phyloP scores from a whole-genome alignment of 768 basidiomycete species.

The Boletus vinaceobasis region DNA sequence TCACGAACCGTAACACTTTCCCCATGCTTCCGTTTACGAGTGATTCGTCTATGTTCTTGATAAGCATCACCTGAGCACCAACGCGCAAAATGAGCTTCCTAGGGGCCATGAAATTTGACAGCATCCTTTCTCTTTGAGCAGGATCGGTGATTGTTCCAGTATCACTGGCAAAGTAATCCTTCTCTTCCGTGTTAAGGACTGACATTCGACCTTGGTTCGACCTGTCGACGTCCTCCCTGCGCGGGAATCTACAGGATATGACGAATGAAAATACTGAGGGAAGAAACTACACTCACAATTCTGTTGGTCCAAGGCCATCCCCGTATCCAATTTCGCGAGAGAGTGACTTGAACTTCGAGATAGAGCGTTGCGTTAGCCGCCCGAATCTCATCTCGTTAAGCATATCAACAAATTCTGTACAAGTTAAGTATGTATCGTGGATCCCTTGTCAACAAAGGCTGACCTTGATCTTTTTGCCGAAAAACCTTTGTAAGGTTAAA shows the following conservation, averaged over 20 bases:
- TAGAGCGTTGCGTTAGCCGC: constrained; percentile 56
- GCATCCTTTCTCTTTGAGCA: constrained; percentile 68
- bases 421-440: constrained; percentile 2
- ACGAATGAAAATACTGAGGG: not conserved
- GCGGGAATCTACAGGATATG: constrained; percentile 67
- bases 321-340: constrained; percentile 67
- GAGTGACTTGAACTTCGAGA: constrained; percentile 67
- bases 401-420: constrained; percentile 87
- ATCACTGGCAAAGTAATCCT: constrained; percentile 59
- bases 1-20: constrained; percentile 69
- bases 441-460: constrained; percentile 16
- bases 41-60: constrained; percentile 88
- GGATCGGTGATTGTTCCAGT: constrained; percentile 53
- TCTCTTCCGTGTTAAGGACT: constrained; percentile 50
- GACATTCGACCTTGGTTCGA: constrained; percentile 73
- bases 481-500: constrained; percentile 96
- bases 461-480: constrained; percentile 88
- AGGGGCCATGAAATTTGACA: constrained; percentile 91
- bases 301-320: constrained; percentile 86
- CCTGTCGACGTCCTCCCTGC: constrained; percentile 85
- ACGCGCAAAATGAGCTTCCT: constrained; percentile 62
- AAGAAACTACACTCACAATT: constrained; percentile 58
- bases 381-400: constrained; percentile 99
- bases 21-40: constrained; percentile 97
- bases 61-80: constrained; percentile 91